phyloP scores from a whole-genome alignment of 2,329 filamentous ascomycete species.

The Cryphonectria japonica region DNA sequence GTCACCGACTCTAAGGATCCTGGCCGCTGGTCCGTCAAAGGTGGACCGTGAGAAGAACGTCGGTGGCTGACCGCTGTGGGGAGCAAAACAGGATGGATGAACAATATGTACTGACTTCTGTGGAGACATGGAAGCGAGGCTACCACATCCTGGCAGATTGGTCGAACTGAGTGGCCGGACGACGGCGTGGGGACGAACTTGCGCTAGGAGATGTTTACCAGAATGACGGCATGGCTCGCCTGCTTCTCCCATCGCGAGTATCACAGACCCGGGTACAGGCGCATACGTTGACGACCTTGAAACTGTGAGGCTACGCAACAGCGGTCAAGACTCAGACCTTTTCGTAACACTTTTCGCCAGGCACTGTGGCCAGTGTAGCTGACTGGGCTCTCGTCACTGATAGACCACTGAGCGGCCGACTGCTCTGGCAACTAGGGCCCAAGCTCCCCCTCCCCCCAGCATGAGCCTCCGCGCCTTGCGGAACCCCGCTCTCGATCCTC shows the following conservation, averaged over 20 bases:
- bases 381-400: not conserved
- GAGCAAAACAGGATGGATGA: not conserved
- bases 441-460: not conserved
- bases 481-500: not conserved
- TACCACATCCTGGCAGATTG: not conserved
- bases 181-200: not conserved
- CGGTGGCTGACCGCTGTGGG: constrained; percentile 10
- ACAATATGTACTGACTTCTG: not conserved
- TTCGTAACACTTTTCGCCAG: constrained; percentile 15
- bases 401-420: not conserved
- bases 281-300: constrained; percentile 28
- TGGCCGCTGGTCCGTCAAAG: not conserved
- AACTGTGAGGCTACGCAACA: constrained; percentile 28
- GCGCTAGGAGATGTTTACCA: constrained; percentile 8
- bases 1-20: constrained; percentile 11
- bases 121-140: constrained; percentile 2
- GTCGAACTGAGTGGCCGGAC: not conserved
- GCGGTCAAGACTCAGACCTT: constrained; percentile 22
- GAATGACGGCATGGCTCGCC: constrained; percentile 26
- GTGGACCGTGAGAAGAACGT: constrained; percentile 13
- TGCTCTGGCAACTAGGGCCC: not conserved
- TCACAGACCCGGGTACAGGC: constrained; percentile 28
- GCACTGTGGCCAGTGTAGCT: constrained; percentile 6
- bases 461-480: not conserved
- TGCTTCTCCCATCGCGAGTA: constrained; percentile 17